A percentile compares a stretch with the other conserved stretches of the same genome.
phyloP scores from a whole-genome alignment of 192 early-diverging fungal species.

The Rhizophagus sp. region DNA sequence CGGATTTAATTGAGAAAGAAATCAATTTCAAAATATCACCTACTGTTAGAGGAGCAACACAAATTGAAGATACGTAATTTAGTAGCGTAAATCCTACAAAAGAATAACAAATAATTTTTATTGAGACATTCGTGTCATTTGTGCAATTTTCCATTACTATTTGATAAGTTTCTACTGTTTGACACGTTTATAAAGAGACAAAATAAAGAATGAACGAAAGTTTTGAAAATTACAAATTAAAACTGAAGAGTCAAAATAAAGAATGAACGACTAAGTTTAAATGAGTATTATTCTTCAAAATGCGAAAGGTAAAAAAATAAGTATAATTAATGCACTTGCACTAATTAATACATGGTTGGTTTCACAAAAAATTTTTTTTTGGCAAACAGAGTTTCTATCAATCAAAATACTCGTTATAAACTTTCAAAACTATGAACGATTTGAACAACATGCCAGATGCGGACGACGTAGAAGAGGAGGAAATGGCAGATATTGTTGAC shows the following conservation, averaged over 20 bases:
- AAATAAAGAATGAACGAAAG: no score
- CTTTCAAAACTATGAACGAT: background rate
- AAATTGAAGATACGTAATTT: background rate
- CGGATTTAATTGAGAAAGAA: background rate
- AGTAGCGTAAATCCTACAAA: conserved; percentile 18
- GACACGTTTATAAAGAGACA: no score
- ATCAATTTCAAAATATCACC: background rate
- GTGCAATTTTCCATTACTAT: conserved; percentile 10
- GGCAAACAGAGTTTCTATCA: no score
- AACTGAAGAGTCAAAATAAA: no score
- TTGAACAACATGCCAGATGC: conserved; percentile 3
- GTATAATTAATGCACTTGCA: no score
- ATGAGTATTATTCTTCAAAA: no score
- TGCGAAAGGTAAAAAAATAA: no score
- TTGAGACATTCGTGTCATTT: background rate
- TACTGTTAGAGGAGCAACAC: background rate
- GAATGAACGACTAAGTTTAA: no score
- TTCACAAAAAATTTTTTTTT: no score
- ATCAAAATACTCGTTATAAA: background rate
- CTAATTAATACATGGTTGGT: no score
- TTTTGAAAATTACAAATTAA: no score
- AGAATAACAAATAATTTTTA: conserved; percentile 1
- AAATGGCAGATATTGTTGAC: conserved; percentile 8
- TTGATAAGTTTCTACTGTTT: no score
- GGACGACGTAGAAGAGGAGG: background rate